Percentiles rank a stretch among this genome's conserved stretches.
phyloP scores from a whole-genome alignment of 176 grass and related monocot genomes.

The Oryza longistaminata region DNA sequence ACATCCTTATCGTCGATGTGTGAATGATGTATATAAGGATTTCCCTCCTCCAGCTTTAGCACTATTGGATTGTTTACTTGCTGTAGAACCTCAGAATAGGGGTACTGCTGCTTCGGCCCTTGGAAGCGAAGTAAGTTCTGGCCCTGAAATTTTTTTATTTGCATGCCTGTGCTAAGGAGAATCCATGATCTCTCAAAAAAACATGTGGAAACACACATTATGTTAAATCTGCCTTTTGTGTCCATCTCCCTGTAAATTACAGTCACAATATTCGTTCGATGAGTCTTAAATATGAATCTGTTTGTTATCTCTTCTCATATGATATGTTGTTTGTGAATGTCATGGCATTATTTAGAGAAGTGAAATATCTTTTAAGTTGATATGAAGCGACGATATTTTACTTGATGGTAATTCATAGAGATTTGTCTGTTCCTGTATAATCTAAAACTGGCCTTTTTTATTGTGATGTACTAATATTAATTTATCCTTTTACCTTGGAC shows the following conservation, averaged over 20 bases:
- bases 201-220: neutral
- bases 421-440: conserved; percentile 23
- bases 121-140: conserved; percentile 72
- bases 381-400: neutral
- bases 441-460: conserved; percentile 6
- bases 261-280: neutral
- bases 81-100: conserved; percentile 76
- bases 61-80: conserved; percentile 83
- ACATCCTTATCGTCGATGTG: conserved; percentile 66
- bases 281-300: conserved; percentile 23
- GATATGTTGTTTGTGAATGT: neutral
- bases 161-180: neutral
- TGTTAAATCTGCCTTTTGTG: conserved; percentile 20
- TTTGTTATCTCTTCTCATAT: neutral
- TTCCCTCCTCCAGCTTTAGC: conserved; percentile 74
- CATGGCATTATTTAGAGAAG: neutral
- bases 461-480: conserved; percentile 20
- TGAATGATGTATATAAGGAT: conserved; percentile 78
- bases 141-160: conserved; percentile 26
- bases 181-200: conserved; percentile 22
- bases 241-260: neutral
- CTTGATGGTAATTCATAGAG: conserved; percentile 7
- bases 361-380: conserved; percentile 20
- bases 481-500: conserved; percentile 19
- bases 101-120: conserved; percentile 81